These are phyloP conservation scores for Auriculariales sp. DNA, from an alignment of 768 basidiomycete species.

Conservation along the genomic window DNA sequence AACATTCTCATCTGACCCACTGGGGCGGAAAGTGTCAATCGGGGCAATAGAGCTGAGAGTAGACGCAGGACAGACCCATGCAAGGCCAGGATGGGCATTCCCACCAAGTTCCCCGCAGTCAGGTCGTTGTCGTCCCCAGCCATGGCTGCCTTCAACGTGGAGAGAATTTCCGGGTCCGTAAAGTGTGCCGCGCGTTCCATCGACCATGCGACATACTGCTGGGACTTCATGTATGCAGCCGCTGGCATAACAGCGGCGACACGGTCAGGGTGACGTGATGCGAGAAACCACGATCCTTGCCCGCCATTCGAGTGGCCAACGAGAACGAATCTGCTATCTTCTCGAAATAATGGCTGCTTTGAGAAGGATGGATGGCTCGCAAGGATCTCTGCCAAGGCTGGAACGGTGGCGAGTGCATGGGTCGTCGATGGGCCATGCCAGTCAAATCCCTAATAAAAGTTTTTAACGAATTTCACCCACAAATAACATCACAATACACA, in stretches of 20 bases:
- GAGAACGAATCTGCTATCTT: conserved; percentile 37
- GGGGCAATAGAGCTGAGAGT: conserved; percentile 1
- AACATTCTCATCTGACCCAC: conserved; percentile 74
- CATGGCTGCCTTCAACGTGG: conserved; percentile 58
- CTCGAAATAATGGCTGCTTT: conserved; percentile 25
- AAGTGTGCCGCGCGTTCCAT: conserved; percentile 51
- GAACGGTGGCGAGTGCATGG: conserved; percentile 53
- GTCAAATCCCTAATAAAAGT: conserved; percentile 52
- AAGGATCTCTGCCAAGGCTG: conserved; percentile 38
- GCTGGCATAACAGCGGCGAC: conserved; percentile 55
- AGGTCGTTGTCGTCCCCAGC: conserved; percentile 82
- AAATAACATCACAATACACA: conserved; percentile 3
- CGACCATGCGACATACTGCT: conserved; percentile 65
- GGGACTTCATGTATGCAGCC: conserved; percentile 76
- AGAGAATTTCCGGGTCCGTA: conserved; percentile 57
- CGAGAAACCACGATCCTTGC: conserved; percentile 75
- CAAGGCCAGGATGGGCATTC: conserved; percentile 56
- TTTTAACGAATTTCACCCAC: neutral
- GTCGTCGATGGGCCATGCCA: conserved; percentile 77
- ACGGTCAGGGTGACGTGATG: conserved; percentile 63
- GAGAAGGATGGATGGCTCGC: conserved; percentile 17
- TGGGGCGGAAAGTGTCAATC: conserved; percentile 13
- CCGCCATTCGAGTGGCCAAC: conserved; percentile 91
- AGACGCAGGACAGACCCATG: conserved; percentile 49
- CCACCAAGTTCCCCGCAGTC: conserved; percentile 62